Evolutionary conservation across 1,284 basidiomycete genomes (phyloP), one percentile per base, ranked within the genome.

Genomic region (Puccinia horiana): DNA sequence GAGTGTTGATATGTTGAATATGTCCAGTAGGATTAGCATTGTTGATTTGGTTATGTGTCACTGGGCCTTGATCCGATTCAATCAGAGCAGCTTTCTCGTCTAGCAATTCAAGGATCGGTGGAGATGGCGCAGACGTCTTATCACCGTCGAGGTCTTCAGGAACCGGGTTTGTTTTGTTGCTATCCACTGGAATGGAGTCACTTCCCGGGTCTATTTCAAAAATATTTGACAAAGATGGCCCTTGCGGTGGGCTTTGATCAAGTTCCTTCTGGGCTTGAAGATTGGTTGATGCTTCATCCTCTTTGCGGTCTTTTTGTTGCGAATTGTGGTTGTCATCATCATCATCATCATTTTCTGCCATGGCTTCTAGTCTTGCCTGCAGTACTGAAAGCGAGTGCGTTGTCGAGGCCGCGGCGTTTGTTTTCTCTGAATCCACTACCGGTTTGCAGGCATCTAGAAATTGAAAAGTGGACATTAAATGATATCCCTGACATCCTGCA

Each of bases 281-380:
- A 65, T 40, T 20, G 12, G 63, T 65, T 65, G 37, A 65, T 40
- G 20, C 32, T 65, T n/a, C n/a, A 35, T 65, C 37, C 63, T 63
- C 12, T 18, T 40, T 37, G 18, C 37, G 37, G 37, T 42, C 37
- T 42, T 23, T 20, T 6, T 12, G 63, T 2, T 40, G 4, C 40
- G 32, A 23, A 65, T 32, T 42, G 16, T 14, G 23, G 9, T 65
- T 65, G 3, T 65, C 63, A 65, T 65, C 63, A 65, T 42, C 63
- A 12, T 63, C 32, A 32, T 65, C 69, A 72, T 72, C 69, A 52
- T 47, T n/a, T 52, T 44, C 42, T 72, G 44, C 47, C 73, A 75
- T 75, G 52, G 73, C 52, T 58, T 54, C 35, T 2, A 75, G 73
- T 40, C 52, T 20, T 35, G 47, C 73, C 54, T 72, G 69, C 29